A percentile compares a stretch with the other conserved stretches of the same genome.
Evolutionary conservation across 2,329 filamentous ascomycete genomes (phyloP).

Genomic region (Ceratocystis huliohia): DNA sequence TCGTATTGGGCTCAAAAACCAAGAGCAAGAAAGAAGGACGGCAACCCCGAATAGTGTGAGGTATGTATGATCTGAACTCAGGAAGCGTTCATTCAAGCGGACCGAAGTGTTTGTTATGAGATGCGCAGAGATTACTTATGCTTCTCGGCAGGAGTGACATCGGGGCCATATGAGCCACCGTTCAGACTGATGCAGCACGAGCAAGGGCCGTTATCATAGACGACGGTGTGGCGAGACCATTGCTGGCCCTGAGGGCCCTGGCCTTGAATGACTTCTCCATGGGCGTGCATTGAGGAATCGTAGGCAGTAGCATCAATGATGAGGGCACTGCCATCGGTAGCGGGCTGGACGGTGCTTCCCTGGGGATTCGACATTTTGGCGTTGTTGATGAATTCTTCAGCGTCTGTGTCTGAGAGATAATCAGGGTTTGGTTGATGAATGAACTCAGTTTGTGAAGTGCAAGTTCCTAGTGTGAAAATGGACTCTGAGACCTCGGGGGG

Average conservation of each 20-base stretch:
- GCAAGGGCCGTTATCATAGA: conserved; percentile 46
- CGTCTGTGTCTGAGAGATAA: conserved; percentile 31
- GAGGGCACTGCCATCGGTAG: neutral
- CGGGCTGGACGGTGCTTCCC: neutral
- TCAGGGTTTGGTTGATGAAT: conserved; percentile 41
- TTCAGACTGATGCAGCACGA: conserved; percentile 40
- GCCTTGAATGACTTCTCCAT: conserved; percentile 40
- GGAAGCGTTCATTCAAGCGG: conserved; percentile 11
- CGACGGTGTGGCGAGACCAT: conserved; percentile 47
- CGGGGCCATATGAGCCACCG: conserved; percentile 42
- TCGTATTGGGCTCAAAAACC: conserved; percentile 1
- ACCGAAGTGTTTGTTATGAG: neutral
- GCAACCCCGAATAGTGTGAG: neutral
- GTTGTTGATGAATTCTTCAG: conserved; percentile 14
- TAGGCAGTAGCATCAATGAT: conserved; percentile 24
- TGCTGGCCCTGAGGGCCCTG: conserved; percentile 36
- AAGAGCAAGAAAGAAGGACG: neutral
- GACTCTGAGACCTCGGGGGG: conserved; percentile 34
- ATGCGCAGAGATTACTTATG: conserved; percentile 26
- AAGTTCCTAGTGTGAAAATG: conserved; percentile 33
- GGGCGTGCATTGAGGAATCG: conserved; percentile 28
- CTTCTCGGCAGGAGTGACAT: conserved; percentile 41
- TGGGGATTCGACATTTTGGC: conserved; percentile 21
- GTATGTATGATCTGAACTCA: conserved; percentile 1
- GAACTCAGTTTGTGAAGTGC: conserved; percentile 28